These are phyloP conservation scores for Ascochyta pisi DNA, from an alignment of 2,329 filamentous ascomycete genomes.

Conservation along the genomic window DNA sequence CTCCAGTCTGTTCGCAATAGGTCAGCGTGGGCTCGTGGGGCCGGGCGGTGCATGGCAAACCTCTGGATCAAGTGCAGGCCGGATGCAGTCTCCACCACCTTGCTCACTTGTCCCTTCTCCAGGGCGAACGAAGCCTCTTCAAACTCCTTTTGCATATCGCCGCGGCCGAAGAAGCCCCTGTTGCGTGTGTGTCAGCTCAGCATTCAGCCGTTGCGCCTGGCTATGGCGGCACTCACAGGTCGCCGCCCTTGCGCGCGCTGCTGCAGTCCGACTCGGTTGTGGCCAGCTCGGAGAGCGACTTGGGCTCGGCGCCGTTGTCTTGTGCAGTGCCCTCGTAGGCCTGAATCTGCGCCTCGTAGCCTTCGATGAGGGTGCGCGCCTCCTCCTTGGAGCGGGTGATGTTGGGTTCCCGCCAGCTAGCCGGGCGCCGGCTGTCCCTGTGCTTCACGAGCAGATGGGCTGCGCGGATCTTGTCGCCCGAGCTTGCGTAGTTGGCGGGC, in stretches of 20 bases:
- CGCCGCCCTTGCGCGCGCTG: slow-evolving; percentile 90
- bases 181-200: slow-evolving; percentile 11
- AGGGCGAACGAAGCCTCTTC: slow-evolving; percentile 95
- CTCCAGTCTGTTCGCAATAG: slow-evolving; percentile 11
- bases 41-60: slow-evolving; percentile 57
- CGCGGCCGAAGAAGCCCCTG: slow-evolving; percentile 87
- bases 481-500: slow-evolving; percentile 43
- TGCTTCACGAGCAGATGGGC: slow-evolving; percentile 96
- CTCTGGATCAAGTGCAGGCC: slow-evolving; percentile 95
- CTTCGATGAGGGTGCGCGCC: slow-evolving; percentile 77
- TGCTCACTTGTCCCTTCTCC: slow-evolving; percentile 84
- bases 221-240: slow-evolving; percentile 66
- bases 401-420: slow-evolving; percentile 89
- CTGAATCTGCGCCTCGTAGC: slow-evolving; percentile 77
- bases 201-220: neutral
- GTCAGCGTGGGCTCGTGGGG: slow-evolving; percentile 4
- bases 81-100: slow-evolving; percentile 88
- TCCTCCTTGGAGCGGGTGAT: slow-evolving; percentile 91
- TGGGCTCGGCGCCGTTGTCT: slow-evolving; percentile 23
- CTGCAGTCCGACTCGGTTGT: slow-evolving; percentile 92
- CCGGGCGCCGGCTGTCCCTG: slow-evolving; percentile 82
- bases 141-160: slow-evolving; percentile 99
- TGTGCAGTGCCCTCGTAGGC: slow-evolving; percentile 62
- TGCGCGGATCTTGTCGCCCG: slow-evolving; percentile 84
- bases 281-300: slow-evolving; percentile 78